phyloP scores from a whole-genome alignment of 257 asterid genomes.

The Ehretia macrophylla region DNA sequence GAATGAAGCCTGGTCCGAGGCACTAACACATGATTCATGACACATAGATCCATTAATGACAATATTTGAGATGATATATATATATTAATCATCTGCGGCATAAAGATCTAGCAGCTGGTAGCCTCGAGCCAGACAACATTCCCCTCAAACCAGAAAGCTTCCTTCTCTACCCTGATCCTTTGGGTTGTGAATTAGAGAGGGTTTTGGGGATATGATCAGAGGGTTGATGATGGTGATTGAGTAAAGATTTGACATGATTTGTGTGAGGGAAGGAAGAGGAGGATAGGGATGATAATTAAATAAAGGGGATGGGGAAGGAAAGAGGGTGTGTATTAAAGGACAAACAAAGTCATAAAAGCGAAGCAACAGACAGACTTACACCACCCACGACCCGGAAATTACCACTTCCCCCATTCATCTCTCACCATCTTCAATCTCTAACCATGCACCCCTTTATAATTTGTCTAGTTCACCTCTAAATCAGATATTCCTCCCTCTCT shows the following conservation, averaged over 20 bases:
- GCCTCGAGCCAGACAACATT: slow-evolving; percentile 99
- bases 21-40: slow-evolving; percentile 37
- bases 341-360: slow-evolving; percentile 66
- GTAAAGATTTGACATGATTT: not conserved
- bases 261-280: slow-evolving; percentile 3
- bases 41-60: not conserved
- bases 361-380: slow-evolving; percentile 35
- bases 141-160: slow-evolving; percentile 73
- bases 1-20: slow-evolving; percentile 99
- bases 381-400: slow-evolving; percentile 42
- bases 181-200: not conserved
- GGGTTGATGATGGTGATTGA: not conserved
- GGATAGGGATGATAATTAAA: slow-evolving; percentile 37
- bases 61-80: not conserved
- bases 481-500: too few species aligned
- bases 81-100: not conserved
- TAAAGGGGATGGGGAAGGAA: slow-evolving; percentile 41
- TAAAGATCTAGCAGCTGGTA: slow-evolving; percentile 47
- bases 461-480: too few species aligned
- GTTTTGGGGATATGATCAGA: not conserved
- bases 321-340: slow-evolving; percentile 33
- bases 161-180: slow-evolving; percentile 17
- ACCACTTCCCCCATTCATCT: slow-evolving; percentile 6
- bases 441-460: too few species aligned
- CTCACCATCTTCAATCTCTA: too few species aligned